Evolutionary conservation across 495 filamentous ascomycete genomes (phyloP), one percentile per base, ranked within the genome.

Genomic region (Tuber borchii): DNA sequence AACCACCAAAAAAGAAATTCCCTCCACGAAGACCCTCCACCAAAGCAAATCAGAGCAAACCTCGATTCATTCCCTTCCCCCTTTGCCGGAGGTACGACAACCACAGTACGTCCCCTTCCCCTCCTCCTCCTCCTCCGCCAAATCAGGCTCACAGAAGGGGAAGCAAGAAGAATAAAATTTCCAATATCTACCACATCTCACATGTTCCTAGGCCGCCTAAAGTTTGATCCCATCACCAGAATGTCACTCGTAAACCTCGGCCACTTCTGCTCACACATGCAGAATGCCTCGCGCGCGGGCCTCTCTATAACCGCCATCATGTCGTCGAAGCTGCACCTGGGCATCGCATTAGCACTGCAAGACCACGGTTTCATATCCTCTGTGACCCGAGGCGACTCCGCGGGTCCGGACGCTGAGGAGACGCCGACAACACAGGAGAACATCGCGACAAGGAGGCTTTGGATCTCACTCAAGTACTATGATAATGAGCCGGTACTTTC

Each of bases 401-500:
- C 76, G 31, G 92, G 92, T 14, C 86, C 88, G 22, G 86, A 87
- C 61, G 80, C 74, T 79, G 87, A 87, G 74, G 84, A 74, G 71
- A 88, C 83, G 75, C 86, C 88, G 0, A 87, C 94, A 69, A 97
- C 93, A 39, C 89, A 90, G 73, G 89, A 87, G 78, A 98, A 97
- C 85, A 86, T 94, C 8, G 87, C 93, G 2, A 88, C 88, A 51
- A 86, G 94, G 80, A 87, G 95, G 70, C 84, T 99, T 12, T 99
- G 95, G 95, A 81, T 99, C 14, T 94, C 93, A 14, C 84, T 98
- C 80, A 98, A 98, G 86, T 99, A 99, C 86, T 93, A 88, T 88
- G 90, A 93, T 81, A 93, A 93, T 82, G 86, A 92, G 83, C 93
- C 96, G 4, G 95, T 99, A 71, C 82, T 99, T 74, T 87, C 87